A percentile compares a stretch with the other conserved stretches of the same genome.
These are phyloP conservation scores for Talinum fruticosum DNA, from an alignment of 148 eudicot species.

Conservation along the genomic window DNA sequence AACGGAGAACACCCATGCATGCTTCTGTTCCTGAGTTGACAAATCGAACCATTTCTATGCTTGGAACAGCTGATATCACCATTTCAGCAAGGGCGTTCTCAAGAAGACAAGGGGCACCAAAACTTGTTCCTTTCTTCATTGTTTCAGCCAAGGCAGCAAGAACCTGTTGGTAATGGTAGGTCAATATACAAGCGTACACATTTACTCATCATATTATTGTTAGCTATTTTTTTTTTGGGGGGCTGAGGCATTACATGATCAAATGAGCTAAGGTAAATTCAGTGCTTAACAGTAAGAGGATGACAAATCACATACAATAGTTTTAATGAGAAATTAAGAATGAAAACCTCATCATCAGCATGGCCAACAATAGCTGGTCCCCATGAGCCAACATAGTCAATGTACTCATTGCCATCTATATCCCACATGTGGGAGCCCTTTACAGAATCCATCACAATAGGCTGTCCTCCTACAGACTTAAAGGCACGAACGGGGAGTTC, in stretches of 20 bases:
- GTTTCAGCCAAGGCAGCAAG: slow-evolving; percentile 89
- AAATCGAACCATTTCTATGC: slow-evolving; percentile 91
- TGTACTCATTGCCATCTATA: slow-evolving; percentile 92
- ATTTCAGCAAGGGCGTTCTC: slow-evolving; percentile 79
- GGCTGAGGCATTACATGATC: too few species aligned
- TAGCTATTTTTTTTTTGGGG: too few species aligned
- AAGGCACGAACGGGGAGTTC: slow-evolving; percentile 91
- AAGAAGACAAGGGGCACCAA: slow-evolving; percentile 96
- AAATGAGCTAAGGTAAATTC: background rate
- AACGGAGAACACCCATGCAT: slow-evolving; percentile 89
- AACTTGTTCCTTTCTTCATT: slow-evolving; percentile 97
- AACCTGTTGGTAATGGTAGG: slow-evolving; percentile 47
- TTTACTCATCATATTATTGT: background rate
- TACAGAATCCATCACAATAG: slow-evolving; percentile 76
- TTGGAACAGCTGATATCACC: slow-evolving; percentile 94
- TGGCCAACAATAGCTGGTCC: slow-evolving; percentile 93
- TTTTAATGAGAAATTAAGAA: slow-evolving; percentile 14
- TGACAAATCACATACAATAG: background rate
- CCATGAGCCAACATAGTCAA: slow-evolving; percentile 96
- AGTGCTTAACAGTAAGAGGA: background rate
- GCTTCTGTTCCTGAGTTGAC: slow-evolving; percentile 98
- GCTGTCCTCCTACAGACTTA: slow-evolving; percentile 95
- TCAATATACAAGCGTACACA: background rate
- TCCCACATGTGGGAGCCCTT: slow-evolving; percentile 94
- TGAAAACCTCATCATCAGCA: slow-evolving; percentile 78